Conservation (phyloP, 495 filamentous ascomycete species). For the Aspergillus leporis region DNA sequence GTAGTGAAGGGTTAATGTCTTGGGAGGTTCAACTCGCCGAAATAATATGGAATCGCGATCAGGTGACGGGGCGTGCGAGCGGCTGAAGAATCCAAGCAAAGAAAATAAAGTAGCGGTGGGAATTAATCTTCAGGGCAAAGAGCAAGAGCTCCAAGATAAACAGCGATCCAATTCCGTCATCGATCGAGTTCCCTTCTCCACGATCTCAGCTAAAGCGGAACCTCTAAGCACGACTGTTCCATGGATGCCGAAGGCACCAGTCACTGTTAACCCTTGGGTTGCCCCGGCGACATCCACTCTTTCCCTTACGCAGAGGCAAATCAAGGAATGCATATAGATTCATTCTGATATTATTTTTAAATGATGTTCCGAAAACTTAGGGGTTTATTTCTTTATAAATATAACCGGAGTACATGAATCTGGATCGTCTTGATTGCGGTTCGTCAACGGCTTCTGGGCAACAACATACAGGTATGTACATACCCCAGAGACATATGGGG, state of each 20-base stretch:
- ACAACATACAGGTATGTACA: neutral
- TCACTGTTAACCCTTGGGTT: slow-evolving; percentile 1
- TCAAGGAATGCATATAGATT: neutral
- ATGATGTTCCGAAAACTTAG: no score
- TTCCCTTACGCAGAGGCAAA: neutral
- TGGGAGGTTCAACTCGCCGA: neutral
- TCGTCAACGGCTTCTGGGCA: neutral
- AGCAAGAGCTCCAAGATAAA: neutral
- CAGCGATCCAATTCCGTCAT: slow-evolving; percentile 1
- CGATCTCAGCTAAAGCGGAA: slow-evolving; percentile 17
- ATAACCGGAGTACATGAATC: neutral
- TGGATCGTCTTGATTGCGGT: neutral
- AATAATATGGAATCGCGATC: neutral
- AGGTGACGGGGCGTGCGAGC: neutral
- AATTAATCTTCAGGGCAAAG: neutral
- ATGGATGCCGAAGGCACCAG: slow-evolving; percentile 20
- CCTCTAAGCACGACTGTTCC: slow-evolving; percentile 14
- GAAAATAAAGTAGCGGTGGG: slow-evolving; percentile 1
- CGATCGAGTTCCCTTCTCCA: slow-evolving; percentile 17
- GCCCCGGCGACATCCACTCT: slow-evolving; percentile 16
- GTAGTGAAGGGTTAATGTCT: neutral
- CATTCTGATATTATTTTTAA: neutral
- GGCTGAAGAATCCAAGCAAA: neutral
- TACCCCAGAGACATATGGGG: neutral
- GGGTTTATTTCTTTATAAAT: no score